Conservation (phyloP, 495 filamentous ascomycete species). For the Beverwykella pulmonaria region DNA sequence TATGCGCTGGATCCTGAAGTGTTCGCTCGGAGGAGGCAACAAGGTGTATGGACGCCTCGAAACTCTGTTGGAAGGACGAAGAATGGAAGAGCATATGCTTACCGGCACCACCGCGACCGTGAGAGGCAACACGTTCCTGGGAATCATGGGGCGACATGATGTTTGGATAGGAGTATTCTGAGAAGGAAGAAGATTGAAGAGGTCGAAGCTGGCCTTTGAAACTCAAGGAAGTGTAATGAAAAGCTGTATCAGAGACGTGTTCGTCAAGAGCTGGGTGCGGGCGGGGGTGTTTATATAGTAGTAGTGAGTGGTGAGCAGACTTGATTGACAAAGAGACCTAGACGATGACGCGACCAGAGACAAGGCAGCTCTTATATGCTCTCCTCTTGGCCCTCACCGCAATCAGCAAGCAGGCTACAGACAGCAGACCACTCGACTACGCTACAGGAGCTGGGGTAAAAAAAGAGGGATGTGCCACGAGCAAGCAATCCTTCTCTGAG, state of each 20-base stretch:
- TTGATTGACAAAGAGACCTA: constrained; percentile 21
- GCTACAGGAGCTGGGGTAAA: not conserved
- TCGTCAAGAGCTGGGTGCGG: not conserved
- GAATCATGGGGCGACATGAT: not conserved
- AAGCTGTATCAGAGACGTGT: not conserved
- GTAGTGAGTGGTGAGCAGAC: not conserved
- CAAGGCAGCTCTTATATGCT: constrained; percentile 22
- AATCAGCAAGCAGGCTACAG: constrained; percentile 5
- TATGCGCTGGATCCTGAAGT: not conserved
- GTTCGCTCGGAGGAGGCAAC: not conserved
- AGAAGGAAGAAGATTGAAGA: not conserved
- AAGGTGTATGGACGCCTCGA: not conserved
- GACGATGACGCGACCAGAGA: constrained; percentile 26
- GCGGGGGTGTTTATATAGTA: not conserved
- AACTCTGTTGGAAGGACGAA: not conserved
- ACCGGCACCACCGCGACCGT: constrained; percentile 62
- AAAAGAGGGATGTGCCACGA: not conserved
- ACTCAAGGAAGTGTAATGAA: not conserved
- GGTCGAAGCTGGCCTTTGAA: not conserved
- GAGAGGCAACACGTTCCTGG: constrained; percentile 46
- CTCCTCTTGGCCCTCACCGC: not conserved
- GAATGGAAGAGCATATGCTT: constrained; percentile 26
- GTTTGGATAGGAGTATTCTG: not conserved
- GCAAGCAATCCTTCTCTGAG: constrained; percentile 5
- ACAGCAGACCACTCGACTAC: not conserved